Conservation (phyloP, 1,284 basidiomycete species). For the Ceratobasidium sp. region DNA sequence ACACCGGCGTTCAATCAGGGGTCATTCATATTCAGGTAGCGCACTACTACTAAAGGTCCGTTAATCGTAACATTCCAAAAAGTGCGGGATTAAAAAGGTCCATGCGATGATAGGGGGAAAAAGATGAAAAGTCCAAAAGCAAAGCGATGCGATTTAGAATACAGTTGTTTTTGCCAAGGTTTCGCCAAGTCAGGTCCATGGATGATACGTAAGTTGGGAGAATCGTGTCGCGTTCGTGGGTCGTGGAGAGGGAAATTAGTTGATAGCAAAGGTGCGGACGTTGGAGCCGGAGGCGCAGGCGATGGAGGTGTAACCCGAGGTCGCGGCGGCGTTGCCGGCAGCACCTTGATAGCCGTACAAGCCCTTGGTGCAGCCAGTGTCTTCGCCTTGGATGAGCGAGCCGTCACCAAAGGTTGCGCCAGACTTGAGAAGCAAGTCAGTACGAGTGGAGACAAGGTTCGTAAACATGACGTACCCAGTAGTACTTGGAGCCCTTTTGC, state of each 20-base stretch:
- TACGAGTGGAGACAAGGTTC: not conserved
- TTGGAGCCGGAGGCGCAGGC: conserved; percentile 29
- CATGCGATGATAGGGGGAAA: conserved; percentile 9
- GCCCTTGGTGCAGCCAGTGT: conserved; percentile 29
- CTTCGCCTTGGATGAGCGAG: conserved; percentile 30
- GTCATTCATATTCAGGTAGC: conserved; percentile 19
- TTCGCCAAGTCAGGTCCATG: conserved; percentile 24
- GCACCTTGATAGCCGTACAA: conserved; percentile 35
- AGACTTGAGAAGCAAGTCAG: conserved; percentile 27
- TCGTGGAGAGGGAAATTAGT: conserved; percentile 7
- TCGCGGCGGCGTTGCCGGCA: conserved; percentile 13
- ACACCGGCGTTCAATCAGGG: not conserved
- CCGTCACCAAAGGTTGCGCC: conserved; percentile 34
- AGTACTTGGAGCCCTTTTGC: conserved; percentile 40
- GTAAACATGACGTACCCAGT: conserved; percentile 26
- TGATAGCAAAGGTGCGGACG: conserved; percentile 31
- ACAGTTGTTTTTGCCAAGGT: conserved; percentile 14
- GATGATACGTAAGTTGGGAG: not conserved
- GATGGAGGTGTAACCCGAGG: conserved; percentile 16
- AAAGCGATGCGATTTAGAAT: conserved; percentile 32
- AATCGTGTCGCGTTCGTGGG: conserved; percentile 18
- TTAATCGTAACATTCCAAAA: conserved; percentile 13
- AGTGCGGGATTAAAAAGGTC: conserved; percentile 6
- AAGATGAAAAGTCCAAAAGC: not conserved
- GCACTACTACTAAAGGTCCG: not conserved